Evolutionary conservation across 106 monocot genomes (phyloP).

Genomic region (Acanthochlamys bracteata): DNA sequence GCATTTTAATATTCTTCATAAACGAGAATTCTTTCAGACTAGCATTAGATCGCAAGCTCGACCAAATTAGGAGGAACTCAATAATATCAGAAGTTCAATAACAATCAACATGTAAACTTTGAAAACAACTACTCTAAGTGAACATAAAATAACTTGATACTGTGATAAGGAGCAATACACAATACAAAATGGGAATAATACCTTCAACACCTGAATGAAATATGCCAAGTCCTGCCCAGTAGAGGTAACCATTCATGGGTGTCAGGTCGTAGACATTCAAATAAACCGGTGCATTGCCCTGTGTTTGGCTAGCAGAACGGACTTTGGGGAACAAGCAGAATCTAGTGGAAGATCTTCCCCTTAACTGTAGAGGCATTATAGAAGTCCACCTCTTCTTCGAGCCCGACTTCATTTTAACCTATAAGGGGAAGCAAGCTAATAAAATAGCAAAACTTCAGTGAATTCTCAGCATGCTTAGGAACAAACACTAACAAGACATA

Average conservation of each 20-base stretch:
- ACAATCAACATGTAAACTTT: too few relatives aligned
- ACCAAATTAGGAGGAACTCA: too few relatives aligned
- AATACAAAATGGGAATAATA: conserved; percentile 4
- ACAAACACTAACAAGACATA: too few relatives aligned
- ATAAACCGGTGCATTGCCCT: conserved; percentile 54
- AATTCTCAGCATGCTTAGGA: too few relatives aligned
- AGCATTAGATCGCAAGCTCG: too few relatives aligned
- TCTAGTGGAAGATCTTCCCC: conserved; percentile 23
- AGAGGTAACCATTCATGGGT: conserved; percentile 54
- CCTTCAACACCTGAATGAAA: conserved; percentile 74
- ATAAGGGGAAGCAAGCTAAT: not conserved
- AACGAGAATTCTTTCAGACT: too few relatives aligned
- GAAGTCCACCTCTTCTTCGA: conserved; percentile 33
- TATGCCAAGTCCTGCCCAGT: conserved; percentile 73
- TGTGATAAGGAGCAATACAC: too few relatives aligned
- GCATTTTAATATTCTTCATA: too few relatives aligned
- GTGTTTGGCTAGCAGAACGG: conserved; percentile 34
- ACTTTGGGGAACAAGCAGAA: conserved; percentile 52
- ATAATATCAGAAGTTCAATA: too few relatives aligned
- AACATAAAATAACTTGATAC: too few relatives aligned
- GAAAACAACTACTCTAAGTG: too few relatives aligned
- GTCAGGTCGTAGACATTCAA: conserved; percentile 60
- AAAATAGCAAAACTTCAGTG: not conserved
- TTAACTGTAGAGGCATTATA: conserved; percentile 24
- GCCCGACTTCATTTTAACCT: conserved; percentile 30